A percentile compares a stretch with the other conserved stretches of the same genome.
Conservation (phyloP, 2,329 filamentous ascomycete genomes). For the Dothidotthia symphoricarpi region DNA sequence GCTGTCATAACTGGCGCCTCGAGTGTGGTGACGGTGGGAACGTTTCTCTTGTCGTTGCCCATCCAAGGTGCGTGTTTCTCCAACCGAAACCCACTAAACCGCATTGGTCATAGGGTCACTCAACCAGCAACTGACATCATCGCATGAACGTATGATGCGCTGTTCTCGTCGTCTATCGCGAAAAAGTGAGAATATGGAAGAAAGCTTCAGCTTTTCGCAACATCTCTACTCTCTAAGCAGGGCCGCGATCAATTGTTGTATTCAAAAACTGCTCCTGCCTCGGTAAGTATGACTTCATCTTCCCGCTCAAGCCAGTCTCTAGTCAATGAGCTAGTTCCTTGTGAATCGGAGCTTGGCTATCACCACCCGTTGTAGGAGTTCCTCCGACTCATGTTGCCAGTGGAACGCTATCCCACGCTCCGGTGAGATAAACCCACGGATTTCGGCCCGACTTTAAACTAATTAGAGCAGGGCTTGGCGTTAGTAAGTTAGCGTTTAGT, state of each 20-base stretch:
- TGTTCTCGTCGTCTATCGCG: too few relatives aligned
- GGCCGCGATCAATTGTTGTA: slow-evolving; percentile 1
- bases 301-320: slow-evolving; percentile 10
- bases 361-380: slow-evolving; percentile 11
- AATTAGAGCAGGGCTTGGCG: too few relatives aligned
- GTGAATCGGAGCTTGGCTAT: too few relatives aligned
- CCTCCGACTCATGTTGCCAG: slow-evolving; percentile 12
- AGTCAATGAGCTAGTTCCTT: too few relatives aligned
- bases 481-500: too few relatives aligned
- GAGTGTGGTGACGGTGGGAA: slow-evolving; percentile 6
- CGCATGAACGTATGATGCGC: too few relatives aligned
- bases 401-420: too few relatives aligned
- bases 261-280: slow-evolving; percentile 12
- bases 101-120: slow-evolving; percentile 5
- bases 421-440: too few relatives aligned
- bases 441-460: too few relatives aligned
- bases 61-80: slow-evolving; percentile 1
- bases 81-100: slow-evolving; percentile 4
- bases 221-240: background rate
- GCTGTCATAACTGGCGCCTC: background rate
- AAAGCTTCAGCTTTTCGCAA: too few relatives aligned
- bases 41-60: slow-evolving; percentile 8
- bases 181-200: too few relatives aligned
- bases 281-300: slow-evolving; percentile 16
- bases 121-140: background rate